phyloP scores from a whole-genome alignment of 352 stramenopile genomes.

The Pythium periplocum region DNA sequence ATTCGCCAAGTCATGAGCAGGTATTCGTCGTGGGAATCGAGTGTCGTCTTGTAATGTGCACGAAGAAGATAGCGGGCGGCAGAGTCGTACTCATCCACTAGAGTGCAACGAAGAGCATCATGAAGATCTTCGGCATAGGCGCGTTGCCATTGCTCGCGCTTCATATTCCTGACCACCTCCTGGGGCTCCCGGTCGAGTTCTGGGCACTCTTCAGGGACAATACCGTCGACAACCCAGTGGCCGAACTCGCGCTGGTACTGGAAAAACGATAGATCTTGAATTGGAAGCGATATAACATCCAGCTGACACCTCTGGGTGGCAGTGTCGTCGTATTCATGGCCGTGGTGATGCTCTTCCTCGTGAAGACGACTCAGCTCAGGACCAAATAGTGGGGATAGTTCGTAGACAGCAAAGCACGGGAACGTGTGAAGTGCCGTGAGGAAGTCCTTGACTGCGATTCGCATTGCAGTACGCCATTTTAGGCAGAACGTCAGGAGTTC shows the following conservation, averaged over 20 bases:
- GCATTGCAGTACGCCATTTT: conserved; percentile 38
- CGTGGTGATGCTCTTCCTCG: conserved; percentile 3
- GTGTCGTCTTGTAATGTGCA: conserved; percentile 42
- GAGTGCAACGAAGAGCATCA: conserved; percentile 16
- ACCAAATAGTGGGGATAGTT: conserved; percentile 27
- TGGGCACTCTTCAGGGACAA: conserved; percentile 7
- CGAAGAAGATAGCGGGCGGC: conserved; percentile 29
- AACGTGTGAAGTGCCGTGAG: conserved; percentile 41
- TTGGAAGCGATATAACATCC: conserved; percentile 22
- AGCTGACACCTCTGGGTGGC: conserved; percentile 6
- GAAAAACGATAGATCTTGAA: conserved; percentile 36
- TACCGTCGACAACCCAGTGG: conserved; percentile 17
- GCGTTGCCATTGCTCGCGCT: conserved; percentile 13
- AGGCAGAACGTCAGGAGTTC: conserved; percentile 37
- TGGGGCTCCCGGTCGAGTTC: conserved; percentile 8
- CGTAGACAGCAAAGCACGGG: conserved; percentile 23
- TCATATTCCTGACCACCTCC: not conserved
- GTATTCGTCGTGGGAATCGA: conserved; percentile 53
- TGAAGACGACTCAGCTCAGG: conserved; percentile 16
- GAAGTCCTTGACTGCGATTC: conserved; percentile 49
- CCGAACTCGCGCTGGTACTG: conserved; percentile 22
- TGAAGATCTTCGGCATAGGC: conserved; percentile 16
- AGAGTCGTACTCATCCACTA: conserved; percentile 12
- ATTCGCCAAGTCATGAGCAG: conserved; percentile 36
- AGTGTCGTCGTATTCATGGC: not conserved